Evolutionary conservation across 208 protist species (phyloP).

Genomic region (Borovskyia barvae): DNA sequence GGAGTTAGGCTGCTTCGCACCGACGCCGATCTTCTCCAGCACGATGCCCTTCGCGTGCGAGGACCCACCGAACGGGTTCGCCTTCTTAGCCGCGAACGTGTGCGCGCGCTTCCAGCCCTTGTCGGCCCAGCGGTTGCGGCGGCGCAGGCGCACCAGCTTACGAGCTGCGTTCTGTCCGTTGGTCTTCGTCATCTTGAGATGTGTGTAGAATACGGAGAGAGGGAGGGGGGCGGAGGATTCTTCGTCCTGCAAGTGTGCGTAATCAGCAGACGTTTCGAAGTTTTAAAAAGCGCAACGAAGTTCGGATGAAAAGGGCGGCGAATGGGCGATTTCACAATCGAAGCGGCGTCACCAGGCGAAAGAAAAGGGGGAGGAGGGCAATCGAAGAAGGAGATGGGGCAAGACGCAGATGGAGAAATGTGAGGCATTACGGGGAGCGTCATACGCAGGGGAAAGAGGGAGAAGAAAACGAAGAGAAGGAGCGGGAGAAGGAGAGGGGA

Average conservation of each 20-base stretch:
- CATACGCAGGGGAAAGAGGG: neutral
- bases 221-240: neutral
- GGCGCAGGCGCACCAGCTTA: conserved; percentile 94
- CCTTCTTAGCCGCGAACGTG: conserved; percentile 95
- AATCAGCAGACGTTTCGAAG: neutral
- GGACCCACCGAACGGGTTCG: conserved; percentile 97
- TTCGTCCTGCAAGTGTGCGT: conserved; percentile 54
- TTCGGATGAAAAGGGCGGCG: conserved; percentile 3
- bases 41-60: conserved; percentile 99
- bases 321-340: neutral
- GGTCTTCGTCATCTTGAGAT: conserved; percentile 97
- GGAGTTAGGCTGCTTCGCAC: conserved; percentile 99
- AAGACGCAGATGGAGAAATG: too few species aligned
- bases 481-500: neutral
- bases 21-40: conserved; percentile 99
- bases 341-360: neutral
- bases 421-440: too few species aligned
- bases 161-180: conserved; percentile 97
- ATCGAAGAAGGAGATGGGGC: too few species aligned
- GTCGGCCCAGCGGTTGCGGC: conserved; percentile 96
- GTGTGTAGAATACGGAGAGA: conserved; percentile 10
- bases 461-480: neutral
- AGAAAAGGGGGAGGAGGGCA: neutral
- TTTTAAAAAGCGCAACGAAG: conserved; percentile 1
- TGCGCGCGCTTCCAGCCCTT: conserved; percentile 98